phyloP scores from a whole-genome alignment of 768 basidiomycete species.

The Fomitopsis pulvina region DNA sequence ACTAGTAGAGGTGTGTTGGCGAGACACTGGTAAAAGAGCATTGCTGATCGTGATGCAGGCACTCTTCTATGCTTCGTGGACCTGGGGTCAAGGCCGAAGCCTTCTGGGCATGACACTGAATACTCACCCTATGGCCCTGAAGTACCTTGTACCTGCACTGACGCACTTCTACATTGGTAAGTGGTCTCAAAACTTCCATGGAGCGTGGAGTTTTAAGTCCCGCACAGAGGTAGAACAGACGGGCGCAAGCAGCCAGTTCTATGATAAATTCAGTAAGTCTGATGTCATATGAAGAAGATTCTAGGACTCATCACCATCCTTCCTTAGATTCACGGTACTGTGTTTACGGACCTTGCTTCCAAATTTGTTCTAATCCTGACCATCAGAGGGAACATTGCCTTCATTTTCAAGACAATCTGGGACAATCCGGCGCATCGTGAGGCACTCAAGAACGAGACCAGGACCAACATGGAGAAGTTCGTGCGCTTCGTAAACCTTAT shows the following conservation, averaged over 20 bases:
- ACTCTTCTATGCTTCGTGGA: constrained; percentile 64
- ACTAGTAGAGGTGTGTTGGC: constrained; percentile 72
- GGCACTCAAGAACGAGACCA: constrained; percentile 74
- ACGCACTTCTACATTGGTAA: constrained; percentile 93
- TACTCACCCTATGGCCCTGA: constrained; percentile 76
- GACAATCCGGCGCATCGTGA: constrained; percentile 83
- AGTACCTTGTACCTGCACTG: constrained; percentile 84
- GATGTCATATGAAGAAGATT: constrained; percentile 27
- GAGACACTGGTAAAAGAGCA: not conserved
- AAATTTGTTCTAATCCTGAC: not conserved
- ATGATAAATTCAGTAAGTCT: constrained; percentile 92
- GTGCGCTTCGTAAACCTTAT: constrained; percentile 94
- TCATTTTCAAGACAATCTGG: constrained; percentile 88
- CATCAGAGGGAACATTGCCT: constrained; percentile 74
- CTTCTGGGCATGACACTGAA: constrained; percentile 82
- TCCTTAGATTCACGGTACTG: constrained; percentile 2
- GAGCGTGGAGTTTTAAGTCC: not conserved
- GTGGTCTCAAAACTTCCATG: constrained; percentile 13
- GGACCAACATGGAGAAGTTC: constrained; percentile 81
- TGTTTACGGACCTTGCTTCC: not conserved
- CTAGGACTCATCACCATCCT: constrained; percentile 24
- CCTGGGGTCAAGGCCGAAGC: constrained; percentile 59
- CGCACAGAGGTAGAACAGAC: constrained; percentile 90
- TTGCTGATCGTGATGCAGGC: constrained; percentile 35
- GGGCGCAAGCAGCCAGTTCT: constrained; percentile 96